phyloP scores from a whole-genome alignment of 495 filamentous ascomycete genomes.

The Hyaloscypha bicolor region DNA sequence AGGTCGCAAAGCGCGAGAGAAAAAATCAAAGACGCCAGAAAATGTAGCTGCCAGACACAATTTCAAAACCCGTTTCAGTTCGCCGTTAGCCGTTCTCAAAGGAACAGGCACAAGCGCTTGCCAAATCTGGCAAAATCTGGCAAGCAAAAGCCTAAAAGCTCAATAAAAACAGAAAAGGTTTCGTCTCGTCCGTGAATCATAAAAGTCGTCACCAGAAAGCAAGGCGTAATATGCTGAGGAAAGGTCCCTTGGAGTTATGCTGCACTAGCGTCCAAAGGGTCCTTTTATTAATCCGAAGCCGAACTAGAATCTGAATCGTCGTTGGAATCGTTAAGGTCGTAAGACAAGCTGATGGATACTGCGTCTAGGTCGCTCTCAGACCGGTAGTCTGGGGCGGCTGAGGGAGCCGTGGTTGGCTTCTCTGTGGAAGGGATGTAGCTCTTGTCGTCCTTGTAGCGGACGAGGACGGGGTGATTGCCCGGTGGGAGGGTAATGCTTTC shows the following conservation, averaged over 20 bases:
- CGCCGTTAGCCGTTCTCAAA: neutral
- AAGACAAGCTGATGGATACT: constrained; percentile 16
- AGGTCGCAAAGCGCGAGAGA: no score
- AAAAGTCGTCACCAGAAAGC: constrained; percentile 27
- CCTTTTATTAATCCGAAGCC: constrained; percentile 22
- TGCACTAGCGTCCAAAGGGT: constrained; percentile 34
- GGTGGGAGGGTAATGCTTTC: constrained; percentile 50
- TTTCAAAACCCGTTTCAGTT: neutral
- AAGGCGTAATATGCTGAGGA: neutral
- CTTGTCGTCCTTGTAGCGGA: constrained; percentile 33
- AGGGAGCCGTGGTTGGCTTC: neutral
- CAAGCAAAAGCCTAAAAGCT: neutral
- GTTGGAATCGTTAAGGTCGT: constrained; percentile 24
- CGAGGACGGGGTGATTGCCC: constrained; percentile 31
- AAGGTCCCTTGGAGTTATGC: constrained; percentile 28
- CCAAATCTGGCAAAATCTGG: neutral
- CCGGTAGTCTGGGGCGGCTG: constrained; percentile 1
- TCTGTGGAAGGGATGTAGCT: constrained; percentile 4
- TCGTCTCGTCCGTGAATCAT: constrained; percentile 23
- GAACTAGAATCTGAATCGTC: constrained; percentile 19
- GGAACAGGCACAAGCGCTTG: neutral
- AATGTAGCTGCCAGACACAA: neutral
- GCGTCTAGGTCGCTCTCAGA: constrained; percentile 22
- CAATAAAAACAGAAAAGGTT: neutral
- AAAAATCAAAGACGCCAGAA: neutral